Evolutionary conservation across 495 filamentous ascomycete genomes (phyloP), one percentile per base, ranked within the genome.

Genomic region (Cryomyces antarcticus): DNA sequence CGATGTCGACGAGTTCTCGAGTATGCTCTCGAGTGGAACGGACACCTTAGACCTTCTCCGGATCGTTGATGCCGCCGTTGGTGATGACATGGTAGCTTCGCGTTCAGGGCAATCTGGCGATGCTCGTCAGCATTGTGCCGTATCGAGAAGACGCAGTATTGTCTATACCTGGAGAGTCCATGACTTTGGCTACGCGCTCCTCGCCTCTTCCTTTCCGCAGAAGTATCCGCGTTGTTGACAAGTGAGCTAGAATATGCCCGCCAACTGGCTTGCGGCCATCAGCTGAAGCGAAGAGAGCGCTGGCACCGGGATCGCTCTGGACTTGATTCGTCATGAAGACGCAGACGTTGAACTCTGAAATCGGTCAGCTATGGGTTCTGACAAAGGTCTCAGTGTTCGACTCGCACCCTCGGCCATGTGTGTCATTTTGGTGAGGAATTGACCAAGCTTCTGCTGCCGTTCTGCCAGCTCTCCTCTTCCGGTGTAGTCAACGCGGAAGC

Each of bases 251-350:
- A 46, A 86, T 72, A 65, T 86, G 80, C 24, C 80, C 80, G 46
- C 80, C 80, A 28, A 82, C 74, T 49, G 73, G 75, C 48, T 81
- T 82, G 11, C 75, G 70, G 42, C 80, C 80, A 62, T 86, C 80
- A 31, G 75, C 80, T 42, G 77, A 75, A 33, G 79, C 75, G 45
- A 86, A 86, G n/a, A 86, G 66, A 31, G 80, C 75, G 58, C 69
- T 81, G 1, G 80, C 80, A 46, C 80, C 79, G n/a, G 80, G 80
- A 47, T 85, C 80, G 41, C 72, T 78, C 60, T 83, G 78, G 37
- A 86, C 80, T 59, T 86, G 80, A 46, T 85, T 86, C 27, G 80
- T 86, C 73, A 84, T 76, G 40, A 85, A 59, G 27, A 85, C 78
- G 41, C 70, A 75, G 45, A 86, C 63, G 49, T 85, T 86, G 61